phyloP scores from a whole-genome alignment of 1,284 basidiomycete genomes.

The Austroboletus rostrupii region DNA sequence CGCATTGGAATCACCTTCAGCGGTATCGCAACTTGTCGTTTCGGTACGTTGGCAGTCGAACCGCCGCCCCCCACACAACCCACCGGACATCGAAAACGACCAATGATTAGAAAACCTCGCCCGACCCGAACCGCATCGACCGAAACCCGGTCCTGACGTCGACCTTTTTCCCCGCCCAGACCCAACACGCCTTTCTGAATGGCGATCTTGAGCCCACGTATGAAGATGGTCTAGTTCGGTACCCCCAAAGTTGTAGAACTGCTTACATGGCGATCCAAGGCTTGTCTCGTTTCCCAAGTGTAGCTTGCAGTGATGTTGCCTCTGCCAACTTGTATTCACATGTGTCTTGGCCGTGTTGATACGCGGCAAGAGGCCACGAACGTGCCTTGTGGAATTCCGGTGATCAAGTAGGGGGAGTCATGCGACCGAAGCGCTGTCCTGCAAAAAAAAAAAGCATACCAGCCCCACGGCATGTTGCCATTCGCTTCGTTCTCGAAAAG shows the following conservation, averaged over 20 bases:
- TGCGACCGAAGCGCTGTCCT: constrained; percentile 6
- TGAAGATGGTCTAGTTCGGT: constrained; percentile 22
- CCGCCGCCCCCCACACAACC: no score
- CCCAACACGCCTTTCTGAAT: background rate
- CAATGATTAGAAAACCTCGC: no score
- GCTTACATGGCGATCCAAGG: background rate
- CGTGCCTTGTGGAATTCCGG: constrained; percentile 24
- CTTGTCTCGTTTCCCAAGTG: background rate
- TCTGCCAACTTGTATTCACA: constrained; percentile 12
- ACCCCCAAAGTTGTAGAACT: background rate
- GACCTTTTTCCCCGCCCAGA: no score
- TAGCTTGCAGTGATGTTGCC: background rate
- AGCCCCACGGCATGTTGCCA: constrained; percentile 12
- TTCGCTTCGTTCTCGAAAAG: constrained; percentile 8
- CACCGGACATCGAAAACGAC: no score
- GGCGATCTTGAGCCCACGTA: constrained; percentile 29
- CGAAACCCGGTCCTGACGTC: no score
- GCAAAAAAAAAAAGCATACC: constrained; percentile 20
- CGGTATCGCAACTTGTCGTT: no score
- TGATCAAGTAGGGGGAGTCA: constrained; percentile 26
- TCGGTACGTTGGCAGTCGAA: no score
- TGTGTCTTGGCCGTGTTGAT: background rate
- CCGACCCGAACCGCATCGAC: no score
- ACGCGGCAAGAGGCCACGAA: constrained; percentile 13
- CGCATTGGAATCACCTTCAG: no score